A percentile compares a stretch with the other conserved stretches of the same genome.
Conservation (phyloP, 805 yeast species). For the Ogataea sp. region DNA sequence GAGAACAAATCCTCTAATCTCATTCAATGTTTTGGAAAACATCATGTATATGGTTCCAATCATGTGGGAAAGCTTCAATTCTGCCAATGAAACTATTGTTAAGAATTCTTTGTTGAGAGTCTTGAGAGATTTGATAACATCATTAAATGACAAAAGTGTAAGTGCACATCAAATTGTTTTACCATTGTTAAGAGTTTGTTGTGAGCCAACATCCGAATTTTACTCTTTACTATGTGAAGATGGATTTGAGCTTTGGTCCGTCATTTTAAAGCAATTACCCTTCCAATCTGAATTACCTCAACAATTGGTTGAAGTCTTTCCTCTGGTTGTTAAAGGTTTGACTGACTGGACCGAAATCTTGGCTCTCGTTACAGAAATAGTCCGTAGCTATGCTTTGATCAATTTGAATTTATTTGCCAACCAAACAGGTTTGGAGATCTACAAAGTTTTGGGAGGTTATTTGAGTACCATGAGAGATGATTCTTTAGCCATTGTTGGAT, state of each 20-base stretch:
- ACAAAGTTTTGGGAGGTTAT: constrained; percentile 45
- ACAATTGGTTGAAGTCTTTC: constrained; percentile 36
- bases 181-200: constrained; percentile 55
- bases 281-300: constrained; percentile 21
- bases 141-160: constrained; percentile 46
- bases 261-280: constrained; percentile 57
- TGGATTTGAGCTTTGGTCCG: constrained; percentile 80
- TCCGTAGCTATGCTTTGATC: constrained; percentile 53
- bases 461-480: constrained; percentile 64
- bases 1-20: constrained; percentile 56
- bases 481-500: constrained; percentile 45
- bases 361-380: constrained; percentile 51
- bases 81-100: constrained; percentile 34
- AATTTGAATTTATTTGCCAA: constrained; percentile 33
- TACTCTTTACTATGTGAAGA: constrained; percentile 68
- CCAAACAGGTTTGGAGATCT: constrained; percentile 31
- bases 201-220: constrained; percentile 51
- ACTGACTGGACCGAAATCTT: constrained; percentile 67
- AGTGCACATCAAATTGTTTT: constrained; percentile 46
- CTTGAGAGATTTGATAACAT: constrained; percentile 44
- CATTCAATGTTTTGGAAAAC: constrained; percentile 40
- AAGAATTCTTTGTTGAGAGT: constrained; percentile 48
- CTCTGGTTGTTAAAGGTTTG: constrained; percentile 49
- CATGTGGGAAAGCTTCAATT: constrained; percentile 61
- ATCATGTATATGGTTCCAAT: constrained; percentile 53